Base-by-base conservation (phyloP, 2,329 filamentous ascomycete genomes). In the Coniochaeta ligniaria region DNA sequence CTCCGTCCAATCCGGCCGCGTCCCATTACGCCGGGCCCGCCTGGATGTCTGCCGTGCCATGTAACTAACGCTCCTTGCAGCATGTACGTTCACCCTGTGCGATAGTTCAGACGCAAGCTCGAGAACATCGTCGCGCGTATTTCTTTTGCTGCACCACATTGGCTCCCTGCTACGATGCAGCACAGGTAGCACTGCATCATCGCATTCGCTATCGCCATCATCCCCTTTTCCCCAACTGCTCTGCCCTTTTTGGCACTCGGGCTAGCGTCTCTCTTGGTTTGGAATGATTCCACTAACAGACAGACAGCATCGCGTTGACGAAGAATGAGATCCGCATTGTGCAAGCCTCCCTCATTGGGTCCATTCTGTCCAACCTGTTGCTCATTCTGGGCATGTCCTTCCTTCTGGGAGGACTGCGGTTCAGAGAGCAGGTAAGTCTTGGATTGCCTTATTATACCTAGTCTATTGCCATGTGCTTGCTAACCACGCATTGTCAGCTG, bases 351-450 rank as follows among this genome's bases (percentile, higher is more conserved):
- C 78, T 92, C 45, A 78, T 92, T 17, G 90, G 89, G 22, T 92
- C 89, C 1, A 90, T 92, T 60, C 76, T 92, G n/a, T 87, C 90
- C 60, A 92, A 92, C 67, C 72, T 92, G 55, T 76, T 92, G 4
- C 78, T 91, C 45, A 91, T 92, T 65, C 77, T 92, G 57, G 89
- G 90, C 63, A 91, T 91, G 83, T 86, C 87, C 38, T 89, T 92
- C 65, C 73, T 91, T 1, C 76, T 89, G 6, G 88, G 88, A 63
- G 88, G 87, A 58, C 77, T 91, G 38, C 82, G 85, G 57, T 89
- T 83, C 69, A 81, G 84, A 66, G 88, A 91, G 71, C 86, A 89
- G 68, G 73, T 64, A 14, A 33, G 58, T 69, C 33, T 31, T 1
- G 16, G 12, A 24, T 7, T 6, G 8, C 11, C 38, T 43, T 9